These are phyloP conservation scores for Suhomyces atakaporum DNA, from an alignment of 1,139 yeast species.

Conservation along the genomic window DNA sequence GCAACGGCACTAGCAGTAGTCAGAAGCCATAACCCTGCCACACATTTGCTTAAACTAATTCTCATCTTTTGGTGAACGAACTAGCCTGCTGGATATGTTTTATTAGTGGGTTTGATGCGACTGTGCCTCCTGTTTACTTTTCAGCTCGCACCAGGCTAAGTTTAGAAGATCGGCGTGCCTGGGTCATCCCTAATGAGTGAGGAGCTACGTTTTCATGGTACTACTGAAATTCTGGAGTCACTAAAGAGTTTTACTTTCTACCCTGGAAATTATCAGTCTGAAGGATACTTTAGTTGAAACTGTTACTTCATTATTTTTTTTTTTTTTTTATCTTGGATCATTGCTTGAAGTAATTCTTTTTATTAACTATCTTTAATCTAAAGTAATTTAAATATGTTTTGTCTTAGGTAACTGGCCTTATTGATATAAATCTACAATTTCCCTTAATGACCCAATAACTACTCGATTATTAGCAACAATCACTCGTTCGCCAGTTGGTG, in stretches of 20 bases:
- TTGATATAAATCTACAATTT: slow-evolving; percentile 19
- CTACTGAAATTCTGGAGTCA: no score
- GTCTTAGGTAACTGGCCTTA: not conserved
- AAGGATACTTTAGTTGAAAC: no score
- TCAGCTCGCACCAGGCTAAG: slow-evolving; percentile 9
- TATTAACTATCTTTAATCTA: no score
- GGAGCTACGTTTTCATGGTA: no score
- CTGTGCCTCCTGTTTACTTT: slow-evolving; percentile 14
- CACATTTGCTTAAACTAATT: slow-evolving; percentile 1
- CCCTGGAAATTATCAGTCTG: no score
- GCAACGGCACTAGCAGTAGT: slow-evolving; percentile 17
- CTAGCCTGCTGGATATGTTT: not conserved
- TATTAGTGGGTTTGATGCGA: slow-evolving; percentile 7
- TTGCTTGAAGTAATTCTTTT: no score
- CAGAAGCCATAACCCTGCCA: slow-evolving; percentile 5
- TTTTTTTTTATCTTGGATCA: no score
- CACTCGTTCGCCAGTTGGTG: slow-evolving; percentile 8
- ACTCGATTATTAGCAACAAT: slow-evolving; percentile 40
- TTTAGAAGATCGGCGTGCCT: slow-evolving; percentile 7
- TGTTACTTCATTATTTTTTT: no score
- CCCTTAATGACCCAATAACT: slow-evolving; percentile 30
- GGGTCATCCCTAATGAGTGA: no score
- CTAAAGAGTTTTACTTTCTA: no score
- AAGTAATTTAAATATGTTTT: no score
- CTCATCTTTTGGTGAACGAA: not conserved